Evolutionary conservation across 192 early-diverging fungal genomes (phyloP).

Genomic region (Thamnidium elegans): DNA sequence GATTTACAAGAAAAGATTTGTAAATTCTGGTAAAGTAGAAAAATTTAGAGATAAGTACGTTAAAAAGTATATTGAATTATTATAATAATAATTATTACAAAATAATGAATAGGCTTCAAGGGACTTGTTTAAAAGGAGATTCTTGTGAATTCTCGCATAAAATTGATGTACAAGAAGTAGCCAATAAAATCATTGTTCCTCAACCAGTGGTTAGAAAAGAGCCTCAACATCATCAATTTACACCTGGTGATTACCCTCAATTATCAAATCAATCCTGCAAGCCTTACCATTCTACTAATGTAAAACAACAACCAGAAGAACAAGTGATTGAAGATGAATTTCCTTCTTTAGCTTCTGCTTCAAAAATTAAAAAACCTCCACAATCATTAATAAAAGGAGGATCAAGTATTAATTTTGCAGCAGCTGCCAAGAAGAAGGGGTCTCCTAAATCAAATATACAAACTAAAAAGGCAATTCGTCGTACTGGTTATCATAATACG

Average conservation of each 20-base stretch:
- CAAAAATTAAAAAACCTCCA: neutral
- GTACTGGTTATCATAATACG: neutral
- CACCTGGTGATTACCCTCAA: constrained; percentile 10
- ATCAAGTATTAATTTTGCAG: constrained; percentile 34
- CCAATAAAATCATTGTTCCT: constrained; percentile 2
- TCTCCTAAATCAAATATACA: constrained; percentile 20
- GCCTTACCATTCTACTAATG: neutral
- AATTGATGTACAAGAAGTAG: constrained; percentile 37
- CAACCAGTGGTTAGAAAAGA: neutral
- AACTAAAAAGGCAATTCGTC: neutral
- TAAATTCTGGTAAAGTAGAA: constrained; percentile 53
- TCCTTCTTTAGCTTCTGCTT: constrained; percentile 11
- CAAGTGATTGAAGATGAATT: constrained; percentile 11
- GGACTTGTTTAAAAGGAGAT: constrained; percentile 51
- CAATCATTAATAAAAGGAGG: constrained; percentile 12
- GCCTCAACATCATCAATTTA: neutral
- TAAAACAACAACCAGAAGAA: neutral
- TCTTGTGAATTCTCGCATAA: constrained; percentile 51
- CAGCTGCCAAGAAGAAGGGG: constrained; percentile 38
- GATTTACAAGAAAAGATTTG: constrained; percentile 52
- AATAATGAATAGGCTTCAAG: constrained; percentile 42
- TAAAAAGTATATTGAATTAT: too few species aligned
- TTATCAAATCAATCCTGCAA: neutral
- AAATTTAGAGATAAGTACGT: neutral
- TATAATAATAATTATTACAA: neutral